phyloP scores from a whole-genome alignment of 108 stramenopile species.

The Fragilaria crotonensis region DNA sequence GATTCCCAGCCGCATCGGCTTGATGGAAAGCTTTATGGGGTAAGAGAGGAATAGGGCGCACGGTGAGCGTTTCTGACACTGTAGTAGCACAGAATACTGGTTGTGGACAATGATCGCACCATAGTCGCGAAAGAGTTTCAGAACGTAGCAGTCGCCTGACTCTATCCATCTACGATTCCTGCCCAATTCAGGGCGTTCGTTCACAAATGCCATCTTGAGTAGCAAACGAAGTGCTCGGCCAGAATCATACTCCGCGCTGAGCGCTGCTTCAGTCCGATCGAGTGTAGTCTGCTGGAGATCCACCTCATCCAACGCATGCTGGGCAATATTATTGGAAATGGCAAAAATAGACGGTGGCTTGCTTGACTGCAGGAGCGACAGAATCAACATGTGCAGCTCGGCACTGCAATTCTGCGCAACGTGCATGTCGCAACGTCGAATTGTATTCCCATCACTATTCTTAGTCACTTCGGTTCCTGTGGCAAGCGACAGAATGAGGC shows the following conservation, averaged over 20 bases:
- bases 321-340: conserved; percentile 43
- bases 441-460: conserved; percentile 19
- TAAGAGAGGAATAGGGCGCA: neutral
- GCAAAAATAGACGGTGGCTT: conserved; percentile 39
- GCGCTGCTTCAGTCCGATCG: conserved; percentile 46
- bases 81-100: neutral
- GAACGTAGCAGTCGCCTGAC: conserved; percentile 83
- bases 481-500: conserved; percentile 71
- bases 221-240: conserved; percentile 78
- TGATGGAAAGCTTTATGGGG: conserved; percentile 67
- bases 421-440: conserved; percentile 41
- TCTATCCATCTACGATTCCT: conserved; percentile 83
- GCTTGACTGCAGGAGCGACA: conserved; percentile 53
- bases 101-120: conserved; percentile 34
- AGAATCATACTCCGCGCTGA: conserved; percentile 78
- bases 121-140: conserved; percentile 91
- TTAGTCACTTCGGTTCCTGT: conserved; percentile 62
- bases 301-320: conserved; percentile 55
- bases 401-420: conserved; percentile 72
- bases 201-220: conserved; percentile 83
- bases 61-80: no score
- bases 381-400: conserved; percentile 56
- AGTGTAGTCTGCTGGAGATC: conserved; percentile 40
- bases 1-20: conserved; percentile 81
- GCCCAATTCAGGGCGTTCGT: conserved; percentile 89